A percentile compares a stretch with the other conserved stretches of the same genome.
Evolutionary conservation across 192 early-diverging fungal species (phyloP).

Genomic region (Coemansia sp.): DNA sequence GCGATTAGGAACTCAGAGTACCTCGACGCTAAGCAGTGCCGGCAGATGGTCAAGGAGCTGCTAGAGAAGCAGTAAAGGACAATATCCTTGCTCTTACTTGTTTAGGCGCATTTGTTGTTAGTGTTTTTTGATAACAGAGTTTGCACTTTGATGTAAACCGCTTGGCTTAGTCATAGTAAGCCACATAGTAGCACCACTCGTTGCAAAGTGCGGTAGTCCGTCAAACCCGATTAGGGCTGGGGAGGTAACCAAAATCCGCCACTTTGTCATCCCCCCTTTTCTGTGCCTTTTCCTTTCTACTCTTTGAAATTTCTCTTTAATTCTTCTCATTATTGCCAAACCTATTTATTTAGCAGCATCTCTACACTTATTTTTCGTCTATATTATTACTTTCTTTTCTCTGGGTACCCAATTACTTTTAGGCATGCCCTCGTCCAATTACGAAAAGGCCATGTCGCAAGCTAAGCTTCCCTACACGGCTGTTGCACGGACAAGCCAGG

Average conservation of each 20-base stretch:
- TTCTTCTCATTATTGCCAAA: background rate
- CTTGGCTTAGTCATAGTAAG: background rate
- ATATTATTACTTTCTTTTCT: background rate
- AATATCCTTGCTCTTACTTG: slow-evolving; percentile 1
- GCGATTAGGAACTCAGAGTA: slow-evolving; percentile 77
- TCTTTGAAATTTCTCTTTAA: slow-evolving; percentile 11
- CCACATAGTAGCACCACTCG: background rate
- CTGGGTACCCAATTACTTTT: background rate
- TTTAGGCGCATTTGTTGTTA: slow-evolving; percentile 1
- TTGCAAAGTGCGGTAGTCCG: background rate
- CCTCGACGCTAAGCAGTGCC: slow-evolving; percentile 61
- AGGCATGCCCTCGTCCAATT: slow-evolving; percentile 23
- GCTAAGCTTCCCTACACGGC: slow-evolving; percentile 39
- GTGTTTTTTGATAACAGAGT: background rate
- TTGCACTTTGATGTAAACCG: slow-evolving; percentile 3
- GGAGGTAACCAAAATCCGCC: slow-evolving; percentile 1
- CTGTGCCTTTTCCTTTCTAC: background rate
- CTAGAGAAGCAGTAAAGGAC: slow-evolving; percentile 30
- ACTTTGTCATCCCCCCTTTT: slow-evolving; percentile 8
- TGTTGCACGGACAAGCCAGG: slow-evolving; percentile 28
- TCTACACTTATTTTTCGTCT: background rate
- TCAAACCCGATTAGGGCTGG: background rate
- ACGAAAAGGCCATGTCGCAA: slow-evolving; percentile 38
- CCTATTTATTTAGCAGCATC: background rate
- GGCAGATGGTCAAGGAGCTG: slow-evolving; percentile 58